Conservation (phyloP, 495 filamentous ascomycete species). For the Parathielavia appendiculata region DNA sequence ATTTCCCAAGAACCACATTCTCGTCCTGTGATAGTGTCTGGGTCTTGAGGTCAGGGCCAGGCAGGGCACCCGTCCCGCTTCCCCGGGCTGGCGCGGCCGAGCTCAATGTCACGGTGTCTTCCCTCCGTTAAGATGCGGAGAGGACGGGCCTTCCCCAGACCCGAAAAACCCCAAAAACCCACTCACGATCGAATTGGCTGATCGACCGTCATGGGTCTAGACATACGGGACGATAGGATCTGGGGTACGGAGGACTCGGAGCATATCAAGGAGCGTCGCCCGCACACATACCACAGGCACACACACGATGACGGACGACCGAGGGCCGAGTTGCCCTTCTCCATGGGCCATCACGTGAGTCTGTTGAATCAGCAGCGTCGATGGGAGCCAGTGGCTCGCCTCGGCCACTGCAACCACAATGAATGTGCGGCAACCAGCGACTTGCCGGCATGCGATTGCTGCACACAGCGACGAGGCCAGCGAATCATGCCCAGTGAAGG, state of each 20-base stretch:
- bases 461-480: slow-evolving; percentile 1
- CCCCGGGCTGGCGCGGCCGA: slow-evolving; percentile 6
- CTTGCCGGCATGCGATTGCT: slow-evolving; percentile 18
- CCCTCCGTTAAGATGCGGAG: slow-evolving; percentile 16
- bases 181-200: slow-evolving; percentile 11
- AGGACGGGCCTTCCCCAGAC: slow-evolving; percentile 20
- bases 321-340: neutral
- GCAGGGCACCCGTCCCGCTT: slow-evolving; percentile 13
- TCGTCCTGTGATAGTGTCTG: neutral
- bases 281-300: no score
- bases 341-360: neutral
- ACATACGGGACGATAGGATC: slow-evolving; percentile 1
- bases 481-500: slow-evolving; percentile 17
- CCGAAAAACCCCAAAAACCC: slow-evolving; percentile 10
- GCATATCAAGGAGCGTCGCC: neutral
- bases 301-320: neutral
- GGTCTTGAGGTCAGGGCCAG: neutral
- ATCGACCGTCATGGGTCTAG: neutral
- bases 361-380: neutral
- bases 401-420: slow-evolving; percentile 11
- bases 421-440: slow-evolving; percentile 22
- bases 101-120: slow-evolving; percentile 6
- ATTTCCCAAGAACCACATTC: neutral
- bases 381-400: slow-evolving; percentile 1
- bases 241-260: slow-evolving; percentile 1